phyloP scores from a whole-genome alignment of 2,329 filamentous ascomycete genomes.

The Pestalotiopsis sp. region DNA sequence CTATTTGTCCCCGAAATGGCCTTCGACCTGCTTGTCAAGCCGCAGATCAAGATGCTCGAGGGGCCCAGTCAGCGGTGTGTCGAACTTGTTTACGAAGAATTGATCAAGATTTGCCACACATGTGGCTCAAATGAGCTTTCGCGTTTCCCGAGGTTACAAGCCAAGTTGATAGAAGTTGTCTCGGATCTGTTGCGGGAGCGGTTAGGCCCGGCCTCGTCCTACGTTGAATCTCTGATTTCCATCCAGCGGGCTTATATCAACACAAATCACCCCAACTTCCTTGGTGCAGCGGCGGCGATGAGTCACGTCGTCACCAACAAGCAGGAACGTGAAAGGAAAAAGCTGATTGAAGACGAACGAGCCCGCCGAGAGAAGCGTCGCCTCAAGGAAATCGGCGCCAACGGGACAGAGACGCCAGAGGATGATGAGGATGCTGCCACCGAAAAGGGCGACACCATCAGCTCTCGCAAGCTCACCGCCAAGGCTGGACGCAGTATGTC shows the following conservation, averaged over 20 bases:
- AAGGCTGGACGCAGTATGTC: conserved; percentile 78
- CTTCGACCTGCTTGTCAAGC: conserved; percentile 96
- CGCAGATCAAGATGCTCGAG: conserved; percentile 96
- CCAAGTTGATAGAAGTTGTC: conserved; percentile 96
- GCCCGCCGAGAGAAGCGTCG: conserved; percentile 82
- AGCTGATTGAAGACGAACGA: conserved; percentile 76
- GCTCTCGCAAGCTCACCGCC: conserved; percentile 58
- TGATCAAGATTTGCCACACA: conserved; percentile 99
- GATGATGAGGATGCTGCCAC: conserved; percentile 61
- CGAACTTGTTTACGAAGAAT: conserved; percentile 95
- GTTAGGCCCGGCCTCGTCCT: conserved; percentile 82
- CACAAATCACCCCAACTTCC: conserved; percentile 98
- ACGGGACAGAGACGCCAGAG: conserved; percentile 69
- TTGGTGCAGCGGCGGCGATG: conserved; percentile 96
- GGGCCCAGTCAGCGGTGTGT: conserved; percentile 95
- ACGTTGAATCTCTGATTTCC: conserved; percentile 94
- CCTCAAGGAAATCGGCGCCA: conserved; percentile 77
- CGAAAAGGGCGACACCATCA: conserved; percentile 57
- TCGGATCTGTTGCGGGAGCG: conserved; percentile 92
- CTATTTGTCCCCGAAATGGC: conserved; percentile 97
- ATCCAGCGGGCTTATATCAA: conserved; percentile 99
- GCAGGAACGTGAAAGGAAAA: conserved; percentile 89
- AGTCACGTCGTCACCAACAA: conserved; percentile 92
- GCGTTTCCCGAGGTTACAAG: conserved; percentile 88
- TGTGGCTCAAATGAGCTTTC: conserved; percentile 94